Evolutionary conservation across 2,329 filamentous ascomycete species (phyloP).

Genomic region (Plenodomus lindquistii): DNA sequence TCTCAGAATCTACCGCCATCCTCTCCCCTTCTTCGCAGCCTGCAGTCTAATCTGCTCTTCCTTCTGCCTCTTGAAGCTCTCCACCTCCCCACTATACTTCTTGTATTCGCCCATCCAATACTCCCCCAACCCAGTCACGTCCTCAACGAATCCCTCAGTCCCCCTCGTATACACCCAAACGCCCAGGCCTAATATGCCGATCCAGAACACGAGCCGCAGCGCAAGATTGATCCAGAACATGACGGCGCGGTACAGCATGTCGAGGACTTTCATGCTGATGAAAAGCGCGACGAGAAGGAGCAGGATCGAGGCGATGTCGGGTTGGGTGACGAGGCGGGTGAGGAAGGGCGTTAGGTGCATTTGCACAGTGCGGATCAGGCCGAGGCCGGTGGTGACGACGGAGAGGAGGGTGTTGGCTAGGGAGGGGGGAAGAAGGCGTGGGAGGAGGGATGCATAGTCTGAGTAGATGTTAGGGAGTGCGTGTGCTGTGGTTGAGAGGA

Average conservation of each 20-base stretch:
- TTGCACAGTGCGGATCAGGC: slow-evolving; percentile 31
- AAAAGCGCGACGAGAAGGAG: slow-evolving; percentile 65
- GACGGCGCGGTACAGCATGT: slow-evolving; percentile 72
- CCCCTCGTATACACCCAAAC: slow-evolving; percentile 66
- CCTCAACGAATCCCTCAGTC: slow-evolving; percentile 64
- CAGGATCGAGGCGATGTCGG: slow-evolving; percentile 56
- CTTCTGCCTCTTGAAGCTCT: slow-evolving; percentile 26
- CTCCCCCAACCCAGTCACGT: slow-evolving; percentile 50
- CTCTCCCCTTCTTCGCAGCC: slow-evolving; percentile 19
- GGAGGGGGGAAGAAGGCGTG: slow-evolving; percentile 36
- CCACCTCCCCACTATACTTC: slow-evolving; percentile 38
- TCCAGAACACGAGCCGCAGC: slow-evolving; percentile 68
- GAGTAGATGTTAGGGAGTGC: neutral
- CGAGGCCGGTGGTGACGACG: slow-evolving; percentile 31
- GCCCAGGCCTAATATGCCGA: slow-evolving; percentile 57
- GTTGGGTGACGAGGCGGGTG: slow-evolving; percentile 34
- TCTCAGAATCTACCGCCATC: slow-evolving; percentile 11
- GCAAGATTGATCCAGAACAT: slow-evolving; percentile 76
- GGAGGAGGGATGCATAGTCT: slow-evolving; percentile 40
- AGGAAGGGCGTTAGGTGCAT: slow-evolving; percentile 37
- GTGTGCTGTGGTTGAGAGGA: neutral
- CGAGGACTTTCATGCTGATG: slow-evolving; percentile 65
- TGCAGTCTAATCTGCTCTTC: slow-evolving; percentile 30
- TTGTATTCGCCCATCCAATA: slow-evolving; percentile 47
- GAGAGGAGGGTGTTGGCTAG: slow-evolving; percentile 36